Percentiles rank a stretch among this genome's conserved stretches.
These are phyloP conservation scores for Ceratocystis cubensis DNA, from an alignment of 2,329 filamentous ascomycete genomes.

Conservation along the genomic window DNA sequence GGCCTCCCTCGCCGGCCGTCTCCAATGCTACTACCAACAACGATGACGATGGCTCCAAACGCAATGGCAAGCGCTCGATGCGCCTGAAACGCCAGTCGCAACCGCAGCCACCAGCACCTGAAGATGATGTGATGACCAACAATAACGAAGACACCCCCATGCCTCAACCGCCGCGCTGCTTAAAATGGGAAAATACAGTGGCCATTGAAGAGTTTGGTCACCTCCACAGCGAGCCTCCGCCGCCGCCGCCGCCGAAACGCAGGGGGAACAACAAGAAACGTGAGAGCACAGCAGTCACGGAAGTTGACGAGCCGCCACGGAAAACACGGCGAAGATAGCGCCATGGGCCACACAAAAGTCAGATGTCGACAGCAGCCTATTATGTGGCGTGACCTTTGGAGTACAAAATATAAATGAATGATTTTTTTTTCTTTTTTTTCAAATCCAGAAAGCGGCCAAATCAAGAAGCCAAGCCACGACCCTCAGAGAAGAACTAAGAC, in stretches of 20 bases:
- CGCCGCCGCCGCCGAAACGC: conserved; percentile 35
- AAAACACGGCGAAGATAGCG: conserved; percentile 24
- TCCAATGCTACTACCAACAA: not conserved
- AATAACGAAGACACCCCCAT: conserved; percentile 29
- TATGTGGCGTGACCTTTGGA: not conserved
- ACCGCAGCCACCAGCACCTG: not conserved
- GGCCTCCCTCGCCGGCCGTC: not conserved
- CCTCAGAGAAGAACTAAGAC: too few relatives aligned
- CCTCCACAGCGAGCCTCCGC: conserved; percentile 43
- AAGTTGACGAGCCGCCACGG: conserved; percentile 23
- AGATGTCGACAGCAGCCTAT: not conserved
- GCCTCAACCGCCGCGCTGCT: conserved; percentile 37
- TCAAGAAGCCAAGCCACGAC: too few relatives aligned
- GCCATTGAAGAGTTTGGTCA: conserved; percentile 46
- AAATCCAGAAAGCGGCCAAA: too few relatives aligned
- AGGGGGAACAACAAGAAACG: conserved; percentile 41
- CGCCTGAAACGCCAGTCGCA: not conserved
- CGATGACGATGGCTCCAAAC: conserved; percentile 2
- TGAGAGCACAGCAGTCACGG: conserved; percentile 29
- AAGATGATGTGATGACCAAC: not conserved
- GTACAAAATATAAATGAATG: conserved; percentile 6
- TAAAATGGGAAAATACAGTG: conserved; percentile 45
- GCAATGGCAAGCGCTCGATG: conserved; percentile 3
- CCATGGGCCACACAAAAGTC: not conserved
- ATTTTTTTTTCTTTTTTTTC: not conserved